Base-by-base conservation (phyloP, 73 alveolate genomes). In the Symbiodinium pilosum region DNA sequence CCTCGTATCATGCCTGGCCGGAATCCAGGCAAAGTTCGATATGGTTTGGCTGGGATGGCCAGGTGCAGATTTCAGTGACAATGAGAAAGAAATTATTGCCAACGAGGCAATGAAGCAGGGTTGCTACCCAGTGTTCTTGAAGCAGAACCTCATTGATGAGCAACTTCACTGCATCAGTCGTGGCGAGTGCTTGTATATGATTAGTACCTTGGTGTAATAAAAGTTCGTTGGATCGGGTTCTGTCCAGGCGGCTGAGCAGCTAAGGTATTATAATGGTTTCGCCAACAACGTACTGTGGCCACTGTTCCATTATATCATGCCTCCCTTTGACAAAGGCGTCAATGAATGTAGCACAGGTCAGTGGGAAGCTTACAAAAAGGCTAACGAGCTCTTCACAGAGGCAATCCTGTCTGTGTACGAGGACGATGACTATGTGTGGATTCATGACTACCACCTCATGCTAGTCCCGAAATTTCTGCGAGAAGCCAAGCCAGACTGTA, bases 281-380 rank as follows among this genome's bases (percentile, higher is more conserved):
- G 91, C 94, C 18, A 93, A 93, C 93, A 59, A 81, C 73, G 93
- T 93, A 41, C 32, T 93, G 94, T 93, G 99, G 99, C 99, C 99
- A 2, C 93, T 93, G 24, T 93, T 93, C 86, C 99, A 93, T 69
- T 93, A 93, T 94, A 93, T 93, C 93, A 56, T 92, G 83, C 94
- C 91, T 73, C 94, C 94, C 32, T 71, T 86, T 14, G 93, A 81
- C 73, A 71, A 93, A 40, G 87, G 73, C 39, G 99, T 83, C 88
- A 93, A 93, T 36, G 99, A 86, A 36, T 56, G 84, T 52, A 93
- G 83, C 85, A 93, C 83, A 16, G 93, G 81, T 34, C 84, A 86
- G 38, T 93, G 99, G 99, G 95, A 83, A 14, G 99, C 99, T 38
- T 93, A 83, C 85, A 32, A 68, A 32, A 86, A 83, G 32, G 93